Evolutionary conservation across 2,329 filamentous ascomycete species (phyloP).

Genomic region (Talaromyces piceae): DNA sequence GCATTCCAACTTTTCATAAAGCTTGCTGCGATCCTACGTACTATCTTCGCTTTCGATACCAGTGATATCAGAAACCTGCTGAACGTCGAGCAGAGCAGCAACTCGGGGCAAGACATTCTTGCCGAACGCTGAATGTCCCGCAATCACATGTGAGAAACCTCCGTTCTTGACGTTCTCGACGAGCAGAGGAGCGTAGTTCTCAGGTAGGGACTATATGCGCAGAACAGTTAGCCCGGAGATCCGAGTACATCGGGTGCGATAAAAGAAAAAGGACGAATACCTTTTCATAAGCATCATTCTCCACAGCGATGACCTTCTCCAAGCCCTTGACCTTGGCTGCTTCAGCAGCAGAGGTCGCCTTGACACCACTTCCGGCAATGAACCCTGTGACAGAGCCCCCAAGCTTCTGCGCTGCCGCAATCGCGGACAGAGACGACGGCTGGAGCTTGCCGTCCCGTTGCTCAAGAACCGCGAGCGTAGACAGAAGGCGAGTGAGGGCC

Average conservation of each 20-base stretch:
- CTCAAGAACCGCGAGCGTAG: constrained; percentile 85
- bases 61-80: constrained; percentile 91
- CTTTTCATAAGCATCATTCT: constrained; percentile 89
- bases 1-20: constrained; percentile 5
- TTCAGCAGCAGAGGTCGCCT: constrained; percentile 64
- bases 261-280: constrained; percentile 43
- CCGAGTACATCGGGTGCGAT: neutral
- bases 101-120: constrained; percentile 91
- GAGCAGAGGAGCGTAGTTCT: constrained; percentile 88
- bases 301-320: constrained; percentile 83
- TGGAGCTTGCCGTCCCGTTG: constrained; percentile 86
- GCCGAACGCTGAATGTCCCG: constrained; percentile 88
- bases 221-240: neutral
- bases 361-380: constrained; percentile 71
- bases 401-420: constrained; percentile 78
- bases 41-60: constrained; percentile 79
- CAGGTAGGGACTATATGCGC: constrained; percentile 65
- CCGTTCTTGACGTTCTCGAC: constrained; percentile 97
- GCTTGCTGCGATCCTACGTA: constrained; percentile 31
- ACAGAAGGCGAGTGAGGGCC: constrained; percentile 63
- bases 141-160: constrained; percentile 85
- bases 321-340: constrained; percentile 83
- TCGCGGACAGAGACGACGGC: constrained; percentile 69
- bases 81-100: constrained; percentile 81
- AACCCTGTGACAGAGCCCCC: constrained; percentile 82